These are phyloP conservation scores for Talaromyces sp. DNA, from an alignment of 2,329 filamentous ascomycete species.

Conservation along the genomic window DNA sequence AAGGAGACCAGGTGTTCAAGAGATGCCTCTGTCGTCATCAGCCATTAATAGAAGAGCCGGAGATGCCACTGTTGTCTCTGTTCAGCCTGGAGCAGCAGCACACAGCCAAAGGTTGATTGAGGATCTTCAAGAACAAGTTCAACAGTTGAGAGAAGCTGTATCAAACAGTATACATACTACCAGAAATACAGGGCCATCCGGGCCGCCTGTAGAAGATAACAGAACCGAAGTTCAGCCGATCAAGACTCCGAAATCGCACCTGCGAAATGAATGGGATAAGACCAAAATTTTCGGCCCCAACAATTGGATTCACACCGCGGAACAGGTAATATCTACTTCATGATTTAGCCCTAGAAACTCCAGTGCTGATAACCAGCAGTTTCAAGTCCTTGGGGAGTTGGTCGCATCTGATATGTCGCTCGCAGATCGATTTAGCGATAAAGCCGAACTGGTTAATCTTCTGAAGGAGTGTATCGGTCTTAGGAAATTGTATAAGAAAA, in stretches of 20 bases:
- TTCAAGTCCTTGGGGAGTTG: conserved; percentile 13
- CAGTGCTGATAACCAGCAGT: conserved; percentile 3
- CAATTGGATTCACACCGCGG: conserved; percentile 12
- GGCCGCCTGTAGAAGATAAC: neutral
- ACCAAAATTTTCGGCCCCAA: conserved; percentile 10
- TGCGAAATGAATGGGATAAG: conserved; percentile 6
- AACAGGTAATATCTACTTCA: conserved; percentile 1
- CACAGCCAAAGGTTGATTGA: conserved; percentile 8
- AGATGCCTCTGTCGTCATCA: neutral
- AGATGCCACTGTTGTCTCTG: neutral
- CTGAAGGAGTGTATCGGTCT: conserved; percentile 1
- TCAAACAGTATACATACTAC: neutral
- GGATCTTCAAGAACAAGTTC: conserved; percentile 10
- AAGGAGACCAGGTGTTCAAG: neutral
- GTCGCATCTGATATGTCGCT: conserved; percentile 1
- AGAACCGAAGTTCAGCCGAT: neutral
- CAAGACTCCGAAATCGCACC: neutral
- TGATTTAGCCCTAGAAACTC: neutral
- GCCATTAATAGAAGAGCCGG: neutral
- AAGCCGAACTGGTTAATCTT: neutral
- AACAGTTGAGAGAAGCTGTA: conserved; percentile 4
- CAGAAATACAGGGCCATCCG: neutral
- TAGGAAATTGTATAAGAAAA: conserved; percentile 1
- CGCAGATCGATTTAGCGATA: neutral
- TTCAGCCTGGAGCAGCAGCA: neutral